Conservation (phyloP, 2,329 filamentous ascomycete genomes). For the Microdochium bolleyi region DNA sequence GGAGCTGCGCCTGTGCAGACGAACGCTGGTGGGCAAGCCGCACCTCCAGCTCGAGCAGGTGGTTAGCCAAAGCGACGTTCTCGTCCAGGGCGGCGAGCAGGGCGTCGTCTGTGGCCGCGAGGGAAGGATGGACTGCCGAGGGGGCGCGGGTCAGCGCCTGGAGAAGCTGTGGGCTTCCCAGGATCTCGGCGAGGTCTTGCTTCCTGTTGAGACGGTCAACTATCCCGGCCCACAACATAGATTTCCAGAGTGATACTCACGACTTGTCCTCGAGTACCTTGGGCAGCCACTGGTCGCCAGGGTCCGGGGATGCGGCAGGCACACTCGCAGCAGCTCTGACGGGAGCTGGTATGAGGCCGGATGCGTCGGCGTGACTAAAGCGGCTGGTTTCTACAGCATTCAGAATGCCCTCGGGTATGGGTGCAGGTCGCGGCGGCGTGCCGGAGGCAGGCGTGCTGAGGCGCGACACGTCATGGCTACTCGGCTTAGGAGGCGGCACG, state of each 20-base stretch:
- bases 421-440: slow-evolving; percentile 34
- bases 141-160: slow-evolving; percentile 64
- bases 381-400: not conserved
- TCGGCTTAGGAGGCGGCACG: slow-evolving; percentile 64
- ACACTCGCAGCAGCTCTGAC: slow-evolving; percentile 9
- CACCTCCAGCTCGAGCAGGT: slow-evolving; percentile 52
- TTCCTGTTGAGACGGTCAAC: slow-evolving; percentile 46
- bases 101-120: slow-evolving; percentile 54
- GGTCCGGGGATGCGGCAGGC: slow-evolving; percentile 27
- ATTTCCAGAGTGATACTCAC: slow-evolving; percentile 38
- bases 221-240: slow-evolving; percentile 12
- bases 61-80: slow-evolving; percentile 63
- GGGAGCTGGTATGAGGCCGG: slow-evolving; percentile 20
- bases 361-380: slow-evolving; percentile 9
- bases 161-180: slow-evolving; percentile 58
- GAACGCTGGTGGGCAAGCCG: slow-evolving; percentile 54
- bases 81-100: slow-evolving; percentile 59
- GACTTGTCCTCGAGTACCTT: slow-evolving; percentile 71
- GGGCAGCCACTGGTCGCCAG: slow-evolving; percentile 72
- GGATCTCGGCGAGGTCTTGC: slow-evolving; percentile 65
- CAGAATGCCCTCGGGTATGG: slow-evolving; percentile 15
- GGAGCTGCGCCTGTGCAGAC: slow-evolving; percentile 69
- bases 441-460: slow-evolving; percentile 52
- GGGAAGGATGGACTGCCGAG: slow-evolving; percentile 62
- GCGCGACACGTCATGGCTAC: slow-evolving; percentile 47